These are phyloP conservation scores for Hexamita inflata DNA, from an alignment of 208 protist genomes.

Conservation along the genomic window DNA sequence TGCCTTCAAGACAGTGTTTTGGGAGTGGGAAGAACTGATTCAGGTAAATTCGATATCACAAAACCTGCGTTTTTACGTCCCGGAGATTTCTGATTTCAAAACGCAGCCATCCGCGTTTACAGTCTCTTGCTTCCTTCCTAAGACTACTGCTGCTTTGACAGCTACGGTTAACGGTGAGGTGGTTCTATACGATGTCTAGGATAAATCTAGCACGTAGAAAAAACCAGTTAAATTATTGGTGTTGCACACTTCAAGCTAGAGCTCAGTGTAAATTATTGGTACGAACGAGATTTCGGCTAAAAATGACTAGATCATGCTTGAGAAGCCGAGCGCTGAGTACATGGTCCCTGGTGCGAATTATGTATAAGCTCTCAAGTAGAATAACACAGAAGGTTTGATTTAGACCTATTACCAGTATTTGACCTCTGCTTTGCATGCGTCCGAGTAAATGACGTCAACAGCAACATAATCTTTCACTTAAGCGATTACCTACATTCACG, in stretches of 20 bases:
- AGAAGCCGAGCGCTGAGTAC: background rate
- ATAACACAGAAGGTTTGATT: background rate
- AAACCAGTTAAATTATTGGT: background rate
- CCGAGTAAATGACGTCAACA: background rate
- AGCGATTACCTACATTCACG: conserved; percentile 13
- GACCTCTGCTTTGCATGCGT: background rate
- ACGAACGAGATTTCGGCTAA: background rate
- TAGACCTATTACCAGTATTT: conserved; percentile 6
- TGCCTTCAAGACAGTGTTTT: conserved; percentile 17
- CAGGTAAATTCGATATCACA: background rate
- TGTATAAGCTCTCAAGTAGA: background rate
- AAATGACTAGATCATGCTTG: conserved; percentile 6
- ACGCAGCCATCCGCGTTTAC: conserved; percentile 11
- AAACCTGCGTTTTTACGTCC: background rate
- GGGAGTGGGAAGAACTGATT: background rate
- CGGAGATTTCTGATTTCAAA: conserved; percentile 10
- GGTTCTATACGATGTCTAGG: conserved; percentile 24
- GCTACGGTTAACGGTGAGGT: conserved; percentile 16
- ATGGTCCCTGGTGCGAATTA: conserved; percentile 1
- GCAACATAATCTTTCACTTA: conserved; percentile 14
- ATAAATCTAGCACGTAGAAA: background rate
- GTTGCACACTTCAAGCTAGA: background rate
- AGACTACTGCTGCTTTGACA: conserved; percentile 17
- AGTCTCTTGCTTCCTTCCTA: conserved; percentile 17
- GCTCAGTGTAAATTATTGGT: background rate